Conservation (phyloP, 495 filamentous ascomycete species). For the Umbilicaria muhlenbergii region DNA sequence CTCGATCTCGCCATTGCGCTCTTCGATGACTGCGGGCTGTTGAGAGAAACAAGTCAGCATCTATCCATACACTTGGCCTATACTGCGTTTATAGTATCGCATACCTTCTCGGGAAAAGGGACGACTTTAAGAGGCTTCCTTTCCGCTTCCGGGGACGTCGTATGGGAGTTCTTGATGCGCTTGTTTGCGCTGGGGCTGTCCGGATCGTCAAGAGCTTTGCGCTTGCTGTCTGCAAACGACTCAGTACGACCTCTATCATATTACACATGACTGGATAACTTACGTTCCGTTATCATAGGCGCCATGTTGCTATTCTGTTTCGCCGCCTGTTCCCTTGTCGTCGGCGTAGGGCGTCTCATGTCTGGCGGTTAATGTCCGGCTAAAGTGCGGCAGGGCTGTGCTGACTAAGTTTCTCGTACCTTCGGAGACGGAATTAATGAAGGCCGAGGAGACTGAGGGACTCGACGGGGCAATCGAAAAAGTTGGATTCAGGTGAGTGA, state of each 20-base stretch:
- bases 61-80: background rate
- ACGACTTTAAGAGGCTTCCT: constrained; percentile 39
- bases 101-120: constrained; percentile 73
- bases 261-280: background rate
- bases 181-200: constrained; percentile 38
- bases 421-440: too few relatives aligned
- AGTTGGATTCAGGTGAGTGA: too few relatives aligned
- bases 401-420: too few relatives aligned
- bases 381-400: too few relatives aligned
- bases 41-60: background rate
- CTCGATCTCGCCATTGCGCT: constrained; percentile 89
- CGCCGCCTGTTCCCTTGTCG: too few relatives aligned
- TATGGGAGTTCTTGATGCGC: constrained; percentile 38
- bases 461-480: too few relatives aligned
- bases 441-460: too few relatives aligned
- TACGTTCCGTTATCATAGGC: constrained; percentile 13
- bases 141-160: constrained; percentile 37
- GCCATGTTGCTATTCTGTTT: constrained; percentile 5
- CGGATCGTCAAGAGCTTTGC: constrained; percentile 62
- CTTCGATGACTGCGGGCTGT: constrained; percentile 80
- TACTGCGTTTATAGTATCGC: background rate
- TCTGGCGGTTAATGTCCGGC: too few relatives aligned
- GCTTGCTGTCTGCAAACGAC: constrained; percentile 43
- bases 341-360: too few relatives aligned
- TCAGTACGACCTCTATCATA: constrained; percentile 3